Evolutionary conservation across 805 yeast genomes (phyloP).

Genomic region (Spathaspora boniae): DNA sequence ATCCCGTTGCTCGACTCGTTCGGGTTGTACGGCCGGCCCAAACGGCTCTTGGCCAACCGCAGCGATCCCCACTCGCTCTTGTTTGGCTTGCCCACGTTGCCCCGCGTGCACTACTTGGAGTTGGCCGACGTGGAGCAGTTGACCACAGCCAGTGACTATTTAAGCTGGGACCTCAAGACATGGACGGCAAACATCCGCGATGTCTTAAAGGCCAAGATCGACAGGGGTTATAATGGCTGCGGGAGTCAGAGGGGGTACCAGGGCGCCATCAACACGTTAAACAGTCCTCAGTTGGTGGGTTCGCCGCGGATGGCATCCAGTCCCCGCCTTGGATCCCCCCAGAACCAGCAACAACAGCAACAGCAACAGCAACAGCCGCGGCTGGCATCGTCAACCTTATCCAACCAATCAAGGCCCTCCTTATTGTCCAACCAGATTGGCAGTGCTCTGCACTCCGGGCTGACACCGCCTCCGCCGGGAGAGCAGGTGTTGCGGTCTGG

Average conservation of each 20-base stretch:
- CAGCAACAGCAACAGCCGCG: not conserved
- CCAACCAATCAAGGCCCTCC: slow-evolving; percentile 2
- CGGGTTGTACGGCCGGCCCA: slow-evolving; percentile 46
- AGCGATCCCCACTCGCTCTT: slow-evolving; percentile 38
- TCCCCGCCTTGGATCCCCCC: slow-evolving; percentile 2
- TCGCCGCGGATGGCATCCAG: slow-evolving; percentile 11
- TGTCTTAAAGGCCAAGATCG: slow-evolving; percentile 33
- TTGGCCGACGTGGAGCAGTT: slow-evolving; percentile 26
- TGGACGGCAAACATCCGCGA: slow-evolving; percentile 32
- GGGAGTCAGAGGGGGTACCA: slow-evolving; percentile 64
- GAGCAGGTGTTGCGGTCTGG: too few species aligned
- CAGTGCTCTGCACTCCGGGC: not conserved
- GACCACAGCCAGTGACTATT: slow-evolving; percentile 19
- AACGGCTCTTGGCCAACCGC: slow-evolving; percentile 40
- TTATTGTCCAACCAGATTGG: too few species aligned
- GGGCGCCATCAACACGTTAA: slow-evolving; percentile 57
- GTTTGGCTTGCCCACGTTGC: slow-evolving; percentile 45
- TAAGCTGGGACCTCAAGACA: slow-evolving; percentile 34
- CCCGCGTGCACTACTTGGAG: slow-evolving; percentile 41
- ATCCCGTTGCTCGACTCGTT: slow-evolving; percentile 40
- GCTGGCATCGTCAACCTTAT: slow-evolving; percentile 5
- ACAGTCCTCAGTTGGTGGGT: slow-evolving; percentile 22
- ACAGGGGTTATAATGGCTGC: slow-evolving; percentile 65
- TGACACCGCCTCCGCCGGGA: slow-evolving; percentile 3
- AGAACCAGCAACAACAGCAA: too few species aligned